Evolutionary conservation across 2,329 filamentous ascomycete species (phyloP), one percentile per base, ranked within the genome.

Genomic region (Claviceps spartinae): DNA sequence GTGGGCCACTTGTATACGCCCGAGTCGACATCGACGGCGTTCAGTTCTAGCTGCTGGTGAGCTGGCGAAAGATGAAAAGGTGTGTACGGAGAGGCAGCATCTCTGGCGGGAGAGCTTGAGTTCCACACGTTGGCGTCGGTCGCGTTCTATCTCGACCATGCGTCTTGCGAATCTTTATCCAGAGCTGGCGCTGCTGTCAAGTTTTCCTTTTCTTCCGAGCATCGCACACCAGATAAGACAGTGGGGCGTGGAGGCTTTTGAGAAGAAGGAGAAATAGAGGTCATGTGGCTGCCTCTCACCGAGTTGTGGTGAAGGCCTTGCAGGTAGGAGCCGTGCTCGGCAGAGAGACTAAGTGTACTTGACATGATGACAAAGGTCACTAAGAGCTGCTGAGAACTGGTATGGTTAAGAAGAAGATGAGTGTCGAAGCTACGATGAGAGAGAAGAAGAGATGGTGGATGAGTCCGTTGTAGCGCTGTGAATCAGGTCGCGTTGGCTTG

Each of bases 101-200:
- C 24, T 26, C n/a, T 20, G 40, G 43, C 22, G 9, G 26, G 36
- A 30, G 37, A 30, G 30, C 20, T 40, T 14, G 42, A 26, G 36
- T 22, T 42, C 48, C 53, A 49, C 18, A 44, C 38, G 30, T 45
- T 49, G 42, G 40, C 46, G 42, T 38, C 16, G 50, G 44, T 20
- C 47, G 50, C 44, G 16, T 52, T 44, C 53, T 54, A 54, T 41
- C 37, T 48, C 37, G 50, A 38, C 53, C 47, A 52, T 30, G 47
- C 43, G 43, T 42, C 43, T 22, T 47, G 18, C 18, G 18, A 13
- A 34, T 49, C 6, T 47, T 26, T 14, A 37, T 44, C 46, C 24
- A 30, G 24, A 50, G 16, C 18, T n/a, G 43, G 36, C 36, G 20
- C 44, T 3, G 18, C 18, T 36, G 37, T 14, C 14, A 13, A 7